Base-by-base conservation (phyloP, 1,139 yeast species). In the Pichia inconspicua region DNA sequence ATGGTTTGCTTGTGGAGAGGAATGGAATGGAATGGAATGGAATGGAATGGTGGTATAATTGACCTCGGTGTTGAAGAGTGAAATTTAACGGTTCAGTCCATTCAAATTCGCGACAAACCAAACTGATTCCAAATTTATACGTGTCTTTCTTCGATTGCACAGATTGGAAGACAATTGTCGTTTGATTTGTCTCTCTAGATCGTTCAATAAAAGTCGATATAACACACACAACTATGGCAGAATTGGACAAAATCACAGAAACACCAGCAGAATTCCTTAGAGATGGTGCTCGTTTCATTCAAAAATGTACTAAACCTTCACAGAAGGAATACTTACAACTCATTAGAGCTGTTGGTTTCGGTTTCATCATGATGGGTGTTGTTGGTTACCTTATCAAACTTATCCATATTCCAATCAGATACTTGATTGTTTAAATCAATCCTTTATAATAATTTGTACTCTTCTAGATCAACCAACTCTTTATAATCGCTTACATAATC, bases 301-400 rank as follows among this genome's bases (percentile, higher is more conserved):
- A 80, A 67, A 87, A 88, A 71, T 90, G 97, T 74, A 85, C 92
- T 65, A 92, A 90, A 72, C 98, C 98, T 58, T 84, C 83, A 67
- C 74, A 77, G 66, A 85, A 84, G 69, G 98, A 92, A 72, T 90
- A 86, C 74, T 62, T 82, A 53, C 84, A 85, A 70, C 86, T 90
- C 65, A 78, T 92, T 58, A 84, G 92, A 71, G 97, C 97, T 49
- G 97, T 92, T 50, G 97, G 97, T 62, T 77, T 89, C 58, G 98
- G 98, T 60, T 92, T 90, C 71, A 73, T 90, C 60, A 90, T 90
- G 80, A 94, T 92, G 92, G 98, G 98, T 63, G 85, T 88, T 62
- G 95, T 92, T 62, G 98, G 98, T 52, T 92, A 89, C 72, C 86
- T 83, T 62, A 95, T 92, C 70, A 92, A 92, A 73, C 78, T 90